Base-by-base conservation (phyloP, 2,329 filamentous ascomycete genomes). In the Pseudogymnoascus sp. region DNA sequence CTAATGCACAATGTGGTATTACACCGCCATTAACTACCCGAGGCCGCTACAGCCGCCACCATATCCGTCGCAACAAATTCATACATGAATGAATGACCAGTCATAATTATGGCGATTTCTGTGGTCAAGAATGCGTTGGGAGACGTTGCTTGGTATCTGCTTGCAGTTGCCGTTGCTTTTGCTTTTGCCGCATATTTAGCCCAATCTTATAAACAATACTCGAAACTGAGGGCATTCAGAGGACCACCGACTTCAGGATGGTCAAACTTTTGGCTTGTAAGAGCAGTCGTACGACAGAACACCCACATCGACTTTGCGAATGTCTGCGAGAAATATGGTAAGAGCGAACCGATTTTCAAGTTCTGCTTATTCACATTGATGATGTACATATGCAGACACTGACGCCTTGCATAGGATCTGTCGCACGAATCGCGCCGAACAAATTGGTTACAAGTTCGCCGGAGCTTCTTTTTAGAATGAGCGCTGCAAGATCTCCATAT, bases 341-440 rank as follows among this genome's bases (percentile, higher is more conserved):
- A 63, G 14, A 16, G 16, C 6, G 25, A 21, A 43, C 19, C 41
- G 2, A n/a, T 25, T 14, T 25, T 28, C 23, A n/a, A 28, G 14
- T 14, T 28, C 45, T 14, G 37, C 43, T 5, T 25, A 16, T 37
- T 37, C 23, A 51, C n/a, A n/a, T n/a, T 36, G 19, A 25, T 13
- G 13, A 54, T 39, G n/a, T 11, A 61, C 19, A 6, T n/a, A 31
- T 25, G 19, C 36, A 10, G 25, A 63, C 25, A 6, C 19, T 41
- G 8, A 13, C 25, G n/a, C 31, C n/a, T 14, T 8, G 14, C n/a
- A 19, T 45, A 67, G 68, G 68, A 8, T 57, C 67, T 13, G 60
- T 71, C 1, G 69, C 66, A 21, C 66, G 70, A 7, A 66, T 72
- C 64, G 71, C 69, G 8, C 71, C 70, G 0, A 70, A 72, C 64